Conservation (phyloP, 2,329 filamentous ascomycete species). For the Fusarium udum region DNA sequence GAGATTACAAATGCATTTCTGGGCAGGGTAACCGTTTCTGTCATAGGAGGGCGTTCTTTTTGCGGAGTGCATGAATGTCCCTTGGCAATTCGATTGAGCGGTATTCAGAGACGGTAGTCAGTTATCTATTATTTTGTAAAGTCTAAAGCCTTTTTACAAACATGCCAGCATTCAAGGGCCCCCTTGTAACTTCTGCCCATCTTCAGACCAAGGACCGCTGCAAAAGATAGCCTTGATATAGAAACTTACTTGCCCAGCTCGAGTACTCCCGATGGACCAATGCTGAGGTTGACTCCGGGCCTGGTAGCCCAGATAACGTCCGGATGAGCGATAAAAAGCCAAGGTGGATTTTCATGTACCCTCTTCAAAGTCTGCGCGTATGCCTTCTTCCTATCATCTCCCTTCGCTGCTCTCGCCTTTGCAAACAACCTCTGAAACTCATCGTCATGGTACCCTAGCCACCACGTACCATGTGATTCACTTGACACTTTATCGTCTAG, state of each 20-base stretch:
- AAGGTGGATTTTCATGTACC: background rate
- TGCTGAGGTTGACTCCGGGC: background rate
- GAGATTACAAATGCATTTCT: background rate
- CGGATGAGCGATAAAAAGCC: background rate
- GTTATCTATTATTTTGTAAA: too few relatives aligned
- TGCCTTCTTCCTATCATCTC: background rate
- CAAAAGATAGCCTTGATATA: too few relatives aligned
- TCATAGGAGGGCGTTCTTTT: background rate
- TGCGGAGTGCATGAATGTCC: background rate
- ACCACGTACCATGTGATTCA: background rate
- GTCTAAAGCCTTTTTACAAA: background rate
- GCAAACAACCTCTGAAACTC: background rate
- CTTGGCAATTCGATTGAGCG: background rate
- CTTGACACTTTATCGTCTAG: background rate
- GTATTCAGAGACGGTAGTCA: background rate
- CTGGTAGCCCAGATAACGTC: background rate
- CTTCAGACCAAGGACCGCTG: too few relatives aligned
- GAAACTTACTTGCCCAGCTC: background rate
- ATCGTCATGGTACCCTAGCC: background rate
- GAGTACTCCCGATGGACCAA: background rate
- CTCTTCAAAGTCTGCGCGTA: background rate
- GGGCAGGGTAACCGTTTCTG: background rate
- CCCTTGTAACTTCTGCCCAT: too few relatives aligned
- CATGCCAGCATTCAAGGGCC: too few relatives aligned
- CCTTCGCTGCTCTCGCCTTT: background rate